Evolutionary conservation across 1,139 yeast species (phyloP).

Genomic region (Pichia cactophila): DNA sequence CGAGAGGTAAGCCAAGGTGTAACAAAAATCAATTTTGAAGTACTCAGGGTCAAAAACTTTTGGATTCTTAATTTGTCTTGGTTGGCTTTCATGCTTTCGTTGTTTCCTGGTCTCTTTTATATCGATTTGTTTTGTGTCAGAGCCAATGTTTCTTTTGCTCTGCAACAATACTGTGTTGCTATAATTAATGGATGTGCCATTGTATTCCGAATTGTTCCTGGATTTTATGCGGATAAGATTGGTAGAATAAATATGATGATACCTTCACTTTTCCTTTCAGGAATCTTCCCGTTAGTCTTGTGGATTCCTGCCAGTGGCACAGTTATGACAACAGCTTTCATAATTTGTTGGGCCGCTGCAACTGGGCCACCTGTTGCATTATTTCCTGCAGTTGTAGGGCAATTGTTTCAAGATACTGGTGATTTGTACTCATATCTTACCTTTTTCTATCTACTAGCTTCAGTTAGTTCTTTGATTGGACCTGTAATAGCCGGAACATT

Average conservation of each 20-base stretch:
- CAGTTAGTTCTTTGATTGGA: constrained; percentile 26
- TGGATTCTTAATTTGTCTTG: constrained; percentile 27
- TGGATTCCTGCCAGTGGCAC: constrained; percentile 37
- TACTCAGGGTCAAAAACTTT: constrained; percentile 29
- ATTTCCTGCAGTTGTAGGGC: constrained; percentile 27
- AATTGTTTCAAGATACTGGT: constrained; percentile 24
- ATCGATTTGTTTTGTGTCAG: constrained; percentile 33
- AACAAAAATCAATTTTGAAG: constrained; percentile 23
- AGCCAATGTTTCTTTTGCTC: constrained; percentile 21
- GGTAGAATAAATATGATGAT: constrained; percentile 41
- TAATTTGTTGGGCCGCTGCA: constrained; percentile 30
- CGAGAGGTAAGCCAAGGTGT: constrained; percentile 24
- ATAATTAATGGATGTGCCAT: constrained; percentile 36
- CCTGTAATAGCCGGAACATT: constrained; percentile 28
- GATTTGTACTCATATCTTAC: constrained; percentile 24
- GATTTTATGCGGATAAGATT: constrained; percentile 36
- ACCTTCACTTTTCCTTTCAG: constrained; percentile 31
- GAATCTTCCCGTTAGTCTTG: constrained; percentile 34
- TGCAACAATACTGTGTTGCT: constrained; percentile 36
- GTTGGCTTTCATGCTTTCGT: constrained; percentile 12
- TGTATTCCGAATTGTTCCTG: constrained; percentile 45
- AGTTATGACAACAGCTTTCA: constrained; percentile 28
- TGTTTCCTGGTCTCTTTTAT: constrained; percentile 26
- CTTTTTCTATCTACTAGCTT: constrained; percentile 23
- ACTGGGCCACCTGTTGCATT: constrained; percentile 28